These are phyloP conservation scores for Colletotrichum endophyticum DNA, from an alignment of 2,329 filamentous ascomycete genomes.

Conservation along the genomic window DNA sequence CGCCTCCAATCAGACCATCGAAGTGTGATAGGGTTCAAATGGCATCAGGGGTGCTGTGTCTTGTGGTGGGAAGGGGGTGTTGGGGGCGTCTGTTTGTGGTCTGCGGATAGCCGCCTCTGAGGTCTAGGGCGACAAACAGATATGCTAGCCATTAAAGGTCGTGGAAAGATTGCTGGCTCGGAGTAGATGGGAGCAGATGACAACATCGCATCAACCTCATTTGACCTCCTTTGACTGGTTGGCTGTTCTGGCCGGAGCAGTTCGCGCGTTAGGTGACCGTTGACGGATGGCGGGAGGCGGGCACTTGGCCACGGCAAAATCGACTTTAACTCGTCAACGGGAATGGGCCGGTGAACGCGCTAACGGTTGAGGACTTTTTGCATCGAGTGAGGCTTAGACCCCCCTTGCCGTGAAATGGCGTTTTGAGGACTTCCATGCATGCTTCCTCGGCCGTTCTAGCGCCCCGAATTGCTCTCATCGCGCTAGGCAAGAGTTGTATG, in stretches of 20 bases:
- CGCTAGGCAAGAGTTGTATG: conserved; percentile 10
- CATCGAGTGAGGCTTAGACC: conserved; percentile 21
- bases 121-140: neutral
- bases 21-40: conserved; percentile 1
- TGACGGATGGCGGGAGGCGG: conserved; percentile 1
- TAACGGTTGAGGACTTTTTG: conserved; percentile 17
- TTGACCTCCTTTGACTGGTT: neutral
- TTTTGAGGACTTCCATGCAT: conserved; percentile 15
- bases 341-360: neutral
- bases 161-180: neutral
- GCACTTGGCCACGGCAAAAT: neutral
- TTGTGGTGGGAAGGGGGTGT: neutral
- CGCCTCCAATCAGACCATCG: neutral
- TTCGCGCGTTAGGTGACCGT: neutral
- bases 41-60: neutral
- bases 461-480: conserved; percentile 1
- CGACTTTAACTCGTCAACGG: conserved; percentile 8
- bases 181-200: neutral
- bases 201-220: neutral
- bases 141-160: neutral
- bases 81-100: neutral
- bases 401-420: neutral
- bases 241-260: neutral
- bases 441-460: conserved; percentile 22
- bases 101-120: neutral